phyloP scores from a whole-genome alignment of 768 basidiomycete species.

The Sistotremastrum niveocremeum region DNA sequence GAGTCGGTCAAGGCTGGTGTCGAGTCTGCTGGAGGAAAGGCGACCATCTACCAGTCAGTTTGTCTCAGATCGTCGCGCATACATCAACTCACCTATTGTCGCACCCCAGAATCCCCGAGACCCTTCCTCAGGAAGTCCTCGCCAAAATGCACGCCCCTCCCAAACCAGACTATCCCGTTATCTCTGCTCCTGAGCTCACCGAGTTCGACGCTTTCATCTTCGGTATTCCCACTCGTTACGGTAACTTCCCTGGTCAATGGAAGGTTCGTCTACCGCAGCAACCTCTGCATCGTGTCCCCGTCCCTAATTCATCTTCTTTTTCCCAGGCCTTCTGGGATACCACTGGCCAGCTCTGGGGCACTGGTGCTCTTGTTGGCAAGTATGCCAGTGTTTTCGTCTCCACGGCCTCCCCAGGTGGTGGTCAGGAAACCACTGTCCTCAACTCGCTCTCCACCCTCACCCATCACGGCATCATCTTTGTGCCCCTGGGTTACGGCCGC shows the following conservation, averaged over 20 bases:
- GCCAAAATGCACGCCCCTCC: conserved; percentile 55
- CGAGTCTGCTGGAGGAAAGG: conserved; percentile 27
- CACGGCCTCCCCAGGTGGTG: conserved; percentile 61
- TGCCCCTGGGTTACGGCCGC: conserved; percentile 58
- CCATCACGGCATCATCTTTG: conserved; percentile 63
- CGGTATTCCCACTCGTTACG: conserved; percentile 72
- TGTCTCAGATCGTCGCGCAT: not conserved
- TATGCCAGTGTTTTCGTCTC: conserved; percentile 64
- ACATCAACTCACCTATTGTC: not conserved
- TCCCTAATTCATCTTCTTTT: conserved; percentile 1
- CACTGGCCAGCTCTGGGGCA: conserved; percentile 53
- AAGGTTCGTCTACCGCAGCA: conserved; percentile 31
- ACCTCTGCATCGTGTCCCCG: conserved; percentile 1
- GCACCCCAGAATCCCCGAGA: conserved; percentile 56
- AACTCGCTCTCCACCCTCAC: conserved; percentile 39
- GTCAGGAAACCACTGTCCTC: conserved; percentile 55
- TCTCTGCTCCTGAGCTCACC: conserved; percentile 39
- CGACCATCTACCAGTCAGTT: conserved; percentile 33
- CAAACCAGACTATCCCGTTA: conserved; percentile 59
- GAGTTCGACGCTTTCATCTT: conserved; percentile 62
- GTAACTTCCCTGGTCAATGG: conserved; percentile 69
- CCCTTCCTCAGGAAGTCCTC: conserved; percentile 56
- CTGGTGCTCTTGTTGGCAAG: conserved; percentile 56
- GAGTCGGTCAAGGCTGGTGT: conserved; percentile 32
- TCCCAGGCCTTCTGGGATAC: conserved; percentile 59